Evolutionary conservation across 495 filamentous ascomycete species (phyloP), one percentile per base, ranked within the genome.

Genomic region (Aspergillus cavernicola): DNA sequence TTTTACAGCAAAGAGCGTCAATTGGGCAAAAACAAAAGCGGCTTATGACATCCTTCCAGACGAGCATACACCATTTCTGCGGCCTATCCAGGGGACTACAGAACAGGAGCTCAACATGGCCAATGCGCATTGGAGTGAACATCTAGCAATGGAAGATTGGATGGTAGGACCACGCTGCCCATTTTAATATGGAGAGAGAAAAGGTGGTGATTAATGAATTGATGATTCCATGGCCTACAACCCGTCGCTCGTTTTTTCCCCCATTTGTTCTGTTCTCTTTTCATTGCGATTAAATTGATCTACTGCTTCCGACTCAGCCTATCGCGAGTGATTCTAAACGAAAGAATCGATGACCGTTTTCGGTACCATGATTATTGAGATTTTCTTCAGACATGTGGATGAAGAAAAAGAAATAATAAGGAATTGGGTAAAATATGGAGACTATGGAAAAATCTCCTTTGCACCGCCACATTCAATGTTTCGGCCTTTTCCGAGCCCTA

Each of bases 101-200:
- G 84, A 91, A 67, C 80, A 80, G 37, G 93, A 97, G 73, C 88
- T 97, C 54, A 81, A 85, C 32, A 72, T 66, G 24, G 93, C 92
- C 0, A 90, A 98, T 70, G 79, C 76, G 43, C 81, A 74, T 44
- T 96, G 89, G 88, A 89, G 85, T 63, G 82, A 87, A 65, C 95
- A 89, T 88, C 67, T 96, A 32, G 89, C 89, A 4, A 95, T 96
- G 89, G 89, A 96, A 68, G 90, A 96, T 67, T 96, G 91, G 90
- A 95, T 95, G 90, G 74, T 95, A 33, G 90, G 88, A 28, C 69
- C 80, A 2, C 67, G 82, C 42, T 81, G 80, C 63, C 82, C 81
- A 38, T n/a, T n/a, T n/a, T n/a, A n/a, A n/a, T n/a, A n/a, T 76
- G 69, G 67, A 6, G 38, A 22, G 4, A 39, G 28, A 8, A 19